Percentiles rank a stretch among this genome's conserved stretches.
Conservation (phyloP, 345 rosid species). For the Arabis alpina region DNA sequence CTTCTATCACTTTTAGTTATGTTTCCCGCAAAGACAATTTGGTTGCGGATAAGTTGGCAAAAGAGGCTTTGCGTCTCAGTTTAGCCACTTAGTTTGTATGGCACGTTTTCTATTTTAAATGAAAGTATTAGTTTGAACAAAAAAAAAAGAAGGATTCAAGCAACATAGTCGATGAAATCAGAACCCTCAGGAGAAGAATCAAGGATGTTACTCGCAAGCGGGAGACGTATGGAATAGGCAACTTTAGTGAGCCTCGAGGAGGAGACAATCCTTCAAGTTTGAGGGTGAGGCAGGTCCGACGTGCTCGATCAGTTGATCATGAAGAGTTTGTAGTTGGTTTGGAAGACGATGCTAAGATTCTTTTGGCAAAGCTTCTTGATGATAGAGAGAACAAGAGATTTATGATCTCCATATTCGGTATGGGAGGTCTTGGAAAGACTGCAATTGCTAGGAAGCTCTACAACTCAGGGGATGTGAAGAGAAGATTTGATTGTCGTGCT, state of each 20-base stretch:
- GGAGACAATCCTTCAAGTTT: neutral
- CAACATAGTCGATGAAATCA: neutral
- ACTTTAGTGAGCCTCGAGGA: neutral
- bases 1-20: too few species aligned
- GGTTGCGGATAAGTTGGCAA: too few species aligned
- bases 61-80: too few species aligned
- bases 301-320: conserved; percentile 10
- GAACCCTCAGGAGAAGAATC: conserved; percentile 25
- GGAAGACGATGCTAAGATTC: conserved; percentile 12
- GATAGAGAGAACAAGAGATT: neutral
- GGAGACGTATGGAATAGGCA: conserved; percentile 21
- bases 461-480: neutral
- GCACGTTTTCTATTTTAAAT: too few species aligned
- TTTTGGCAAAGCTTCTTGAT: conserved; percentile 26
- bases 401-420: conserved; percentile 34
- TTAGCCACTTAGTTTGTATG: too few species aligned
- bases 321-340: conserved; percentile 38
- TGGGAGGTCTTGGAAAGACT: conserved; percentile 46
- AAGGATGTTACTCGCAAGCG: conserved; percentile 31
- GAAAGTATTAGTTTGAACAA: too few species aligned
- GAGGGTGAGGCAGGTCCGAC: conserved; percentile 5
- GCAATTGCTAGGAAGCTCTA: conserved; percentile 36
- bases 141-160: neutral
- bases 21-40: too few species aligned
- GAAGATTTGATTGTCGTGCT: neutral